Conservation (phyloP, 768 basidiomycete genomes). For the Leccinum truebloodii region DNA sequence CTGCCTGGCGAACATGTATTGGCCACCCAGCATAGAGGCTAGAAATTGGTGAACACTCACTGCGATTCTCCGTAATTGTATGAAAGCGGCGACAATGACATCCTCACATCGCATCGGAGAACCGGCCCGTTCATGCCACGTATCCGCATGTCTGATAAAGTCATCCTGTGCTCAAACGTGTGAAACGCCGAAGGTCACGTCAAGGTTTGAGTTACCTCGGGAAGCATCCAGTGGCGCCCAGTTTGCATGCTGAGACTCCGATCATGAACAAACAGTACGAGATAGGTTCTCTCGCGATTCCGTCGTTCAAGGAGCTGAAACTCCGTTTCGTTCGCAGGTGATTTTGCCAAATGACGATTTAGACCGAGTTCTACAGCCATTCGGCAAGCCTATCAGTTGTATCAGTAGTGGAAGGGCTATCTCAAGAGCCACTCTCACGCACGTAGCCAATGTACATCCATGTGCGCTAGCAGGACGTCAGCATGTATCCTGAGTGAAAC, state of each 20-base stretch:
- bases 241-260: constrained; percentile 86
- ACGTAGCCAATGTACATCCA: constrained; percentile 90
- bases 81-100: constrained; percentile 76
- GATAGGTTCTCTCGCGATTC: constrained; percentile 83
- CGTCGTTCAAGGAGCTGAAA: constrained; percentile 72
- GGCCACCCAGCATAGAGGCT: not conserved
- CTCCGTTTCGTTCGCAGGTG: constrained; percentile 60
- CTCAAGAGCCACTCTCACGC: constrained; percentile 29
- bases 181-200: constrained; percentile 14
- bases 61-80: constrained; percentile 77
- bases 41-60: constrained; percentile 42
- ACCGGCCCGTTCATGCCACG: constrained; percentile 70
- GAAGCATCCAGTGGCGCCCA: constrained; percentile 86
- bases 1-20: constrained; percentile 48
- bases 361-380: constrained; percentile 86
- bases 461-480: constrained; percentile 54
- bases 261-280: constrained; percentile 85
- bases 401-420: constrained; percentile 6
- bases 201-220: constrained; percentile 46
- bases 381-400: constrained; percentile 62
- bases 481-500: constrained; percentile 1
- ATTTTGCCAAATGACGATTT: constrained; percentile 63
- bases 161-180: constrained; percentile 49
- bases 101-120: constrained; percentile 67
- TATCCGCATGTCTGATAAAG: constrained; percentile 63